Evolutionary conservation across 306 rosid genomes (phyloP).

Genomic region (Acacia confusa): DNA sequence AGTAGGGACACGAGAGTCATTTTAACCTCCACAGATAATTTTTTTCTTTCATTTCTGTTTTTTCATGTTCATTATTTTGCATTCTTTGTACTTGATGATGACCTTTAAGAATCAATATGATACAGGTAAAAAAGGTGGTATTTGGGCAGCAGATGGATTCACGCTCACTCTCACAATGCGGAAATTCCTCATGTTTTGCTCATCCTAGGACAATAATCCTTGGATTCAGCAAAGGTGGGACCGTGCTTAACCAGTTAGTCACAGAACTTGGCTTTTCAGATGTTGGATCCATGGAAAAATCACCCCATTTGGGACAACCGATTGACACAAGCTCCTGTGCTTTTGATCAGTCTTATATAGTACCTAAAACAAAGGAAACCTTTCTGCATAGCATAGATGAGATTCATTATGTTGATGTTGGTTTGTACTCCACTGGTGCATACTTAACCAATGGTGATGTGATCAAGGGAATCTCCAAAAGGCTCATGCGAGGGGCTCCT

Average conservation of each 20-base stretch:
- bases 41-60: background rate
- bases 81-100: background rate
- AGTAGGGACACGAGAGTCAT: background rate
- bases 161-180: background rate
- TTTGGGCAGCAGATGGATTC: constrained; percentile 33
- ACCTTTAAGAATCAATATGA: constrained; percentile 6
- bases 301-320: constrained; percentile 30
- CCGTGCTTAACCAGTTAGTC: constrained; percentile 76
- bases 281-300: constrained; percentile 22
- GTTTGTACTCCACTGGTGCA: constrained; percentile 73
- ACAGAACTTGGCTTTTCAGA: constrained; percentile 66
- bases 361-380: constrained; percentile 52
- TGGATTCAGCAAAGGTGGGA: constrained; percentile 96
- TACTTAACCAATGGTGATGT: constrained; percentile 56
- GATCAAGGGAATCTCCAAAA: constrained; percentile 52
- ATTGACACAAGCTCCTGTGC: background rate
- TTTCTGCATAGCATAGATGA: constrained; percentile 63
- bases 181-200: constrained; percentile 21
- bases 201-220: constrained; percentile 60
- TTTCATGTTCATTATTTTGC: background rate
- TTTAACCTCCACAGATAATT: background rate
- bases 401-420: constrained; percentile 89
- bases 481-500: constrained; percentile 40
- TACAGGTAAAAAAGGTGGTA: constrained; percentile 51
- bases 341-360: constrained; percentile 32